Percentiles rank a stretch among this genome's conserved stretches.
Evolutionary conservation across 495 filamentous ascomycete species (phyloP).

Genomic region (Penicillium mononematosum): DNA sequence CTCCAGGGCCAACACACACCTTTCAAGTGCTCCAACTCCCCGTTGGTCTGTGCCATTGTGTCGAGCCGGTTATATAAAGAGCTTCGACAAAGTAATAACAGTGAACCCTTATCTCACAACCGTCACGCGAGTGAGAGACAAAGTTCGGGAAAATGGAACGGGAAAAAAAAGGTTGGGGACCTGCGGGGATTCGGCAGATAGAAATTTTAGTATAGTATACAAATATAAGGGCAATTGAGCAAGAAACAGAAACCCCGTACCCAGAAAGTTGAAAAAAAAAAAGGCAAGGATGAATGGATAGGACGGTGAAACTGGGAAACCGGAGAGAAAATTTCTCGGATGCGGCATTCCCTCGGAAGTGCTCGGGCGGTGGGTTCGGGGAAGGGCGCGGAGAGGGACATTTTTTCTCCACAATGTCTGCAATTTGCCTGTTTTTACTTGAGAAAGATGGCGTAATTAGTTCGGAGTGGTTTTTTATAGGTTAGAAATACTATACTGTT

Average conservation of each 20-base stretch:
- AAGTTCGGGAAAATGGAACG: slow-evolving; percentile 18
- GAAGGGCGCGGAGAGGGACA: slow-evolving; percentile 25
- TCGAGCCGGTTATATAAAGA: slow-evolving; percentile 24
- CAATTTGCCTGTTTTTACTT: not conserved
- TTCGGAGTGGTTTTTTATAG: not conserved
- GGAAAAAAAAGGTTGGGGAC: slow-evolving; percentile 19
- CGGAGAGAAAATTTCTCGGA: slow-evolving; percentile 48
- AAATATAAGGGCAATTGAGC: slow-evolving; percentile 46
- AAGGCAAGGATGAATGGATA: slow-evolving; percentile 25
- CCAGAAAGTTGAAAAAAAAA: slow-evolving; percentile 30
- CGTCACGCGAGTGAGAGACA: slow-evolving; percentile 17
- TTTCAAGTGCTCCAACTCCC: slow-evolving; percentile 45
- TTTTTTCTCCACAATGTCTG: slow-evolving; percentile 23
- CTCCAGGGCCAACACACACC: slow-evolving; percentile 29
- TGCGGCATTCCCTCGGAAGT: slow-evolving; percentile 47
- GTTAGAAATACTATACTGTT: not conserved
- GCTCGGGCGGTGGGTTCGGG: slow-evolving; percentile 43
- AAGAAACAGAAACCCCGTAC: slow-evolving; percentile 39
- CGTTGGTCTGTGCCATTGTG: slow-evolving; percentile 46
- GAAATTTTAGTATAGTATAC: slow-evolving; percentile 33
- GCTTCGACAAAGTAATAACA: slow-evolving; percentile 18
- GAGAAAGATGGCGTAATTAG: not conserved
- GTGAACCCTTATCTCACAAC: slow-evolving; percentile 20
- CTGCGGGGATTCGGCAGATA: slow-evolving; percentile 21
- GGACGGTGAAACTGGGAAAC: slow-evolving; percentile 28